These are phyloP conservation scores for Plasmodium falciparum DNA, from an alignment of 169 alveolate genomes.

Conservation along the genomic window DNA sequence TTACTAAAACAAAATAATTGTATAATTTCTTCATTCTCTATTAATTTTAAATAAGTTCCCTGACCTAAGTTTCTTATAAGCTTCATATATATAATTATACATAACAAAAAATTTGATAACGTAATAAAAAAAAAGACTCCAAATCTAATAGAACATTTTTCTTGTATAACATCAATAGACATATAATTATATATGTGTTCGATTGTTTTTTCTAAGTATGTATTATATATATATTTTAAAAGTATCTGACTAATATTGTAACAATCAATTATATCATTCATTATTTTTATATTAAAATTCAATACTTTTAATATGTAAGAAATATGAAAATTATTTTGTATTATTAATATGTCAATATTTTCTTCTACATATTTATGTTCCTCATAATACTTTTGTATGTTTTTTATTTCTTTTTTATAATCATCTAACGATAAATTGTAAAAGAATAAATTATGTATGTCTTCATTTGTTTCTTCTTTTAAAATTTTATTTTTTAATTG, in stretches of 20 bases:
- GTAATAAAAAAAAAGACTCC: conserved; percentile 29
- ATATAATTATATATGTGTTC: neutral
- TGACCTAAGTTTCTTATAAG: conserved; percentile 15
- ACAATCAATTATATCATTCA: conserved; percentile 58
- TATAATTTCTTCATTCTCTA: conserved; percentile 9
- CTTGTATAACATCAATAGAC: neutral
- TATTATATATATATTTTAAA: conserved; percentile 35
- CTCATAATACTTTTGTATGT: neutral
- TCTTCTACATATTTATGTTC: neutral
- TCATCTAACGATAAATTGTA: neutral
- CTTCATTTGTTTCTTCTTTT: neutral
- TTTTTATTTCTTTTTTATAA: neutral
- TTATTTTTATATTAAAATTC: conserved; percentile 34
- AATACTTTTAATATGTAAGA: conserved; percentile 17
- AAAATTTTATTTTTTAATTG: conserved; percentile 13
- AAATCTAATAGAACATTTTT: conserved; percentile 58
- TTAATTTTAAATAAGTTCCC: neutral
- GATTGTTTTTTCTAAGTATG: conserved; percentile 46
- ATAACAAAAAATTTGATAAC: conserved; percentile 38
- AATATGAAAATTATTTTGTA: neutral
- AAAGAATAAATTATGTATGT: conserved; percentile 1
- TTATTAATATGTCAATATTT: neutral
- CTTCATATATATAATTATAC: conserved; percentile 32
- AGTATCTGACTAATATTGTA: conserved; percentile 23
- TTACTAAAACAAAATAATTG: conserved; percentile 19